Conservation (phyloP, 768 basidiomycete species). For the Tylopilus felleus region DNA sequence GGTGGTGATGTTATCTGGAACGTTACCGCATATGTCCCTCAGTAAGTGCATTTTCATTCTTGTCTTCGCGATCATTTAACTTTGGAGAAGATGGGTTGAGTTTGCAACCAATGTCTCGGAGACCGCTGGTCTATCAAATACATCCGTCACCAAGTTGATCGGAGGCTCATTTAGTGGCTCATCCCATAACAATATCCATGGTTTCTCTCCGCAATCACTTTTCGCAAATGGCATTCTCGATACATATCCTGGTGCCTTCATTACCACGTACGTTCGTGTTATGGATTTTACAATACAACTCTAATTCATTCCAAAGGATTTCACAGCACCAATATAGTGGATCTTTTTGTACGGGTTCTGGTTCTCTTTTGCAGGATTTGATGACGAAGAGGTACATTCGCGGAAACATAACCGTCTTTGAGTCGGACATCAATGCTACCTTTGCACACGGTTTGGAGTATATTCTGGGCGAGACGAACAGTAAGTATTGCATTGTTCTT, state of each 20-base stretch:
- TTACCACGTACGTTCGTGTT: slow-evolving; percentile 45
- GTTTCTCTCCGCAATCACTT: slow-evolving; percentile 61
- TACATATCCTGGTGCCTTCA: slow-evolving; percentile 45
- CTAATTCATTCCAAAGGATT: slow-evolving; percentile 22
- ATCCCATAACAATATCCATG: slow-evolving; percentile 38
- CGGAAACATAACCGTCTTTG: slow-evolving; percentile 51
- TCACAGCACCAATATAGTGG: slow-evolving; percentile 52
- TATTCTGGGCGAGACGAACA: slow-evolving; percentile 63
- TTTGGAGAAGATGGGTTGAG: slow-evolving; percentile 44
- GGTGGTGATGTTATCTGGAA: slow-evolving; percentile 39
- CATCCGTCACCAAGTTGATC: slow-evolving; percentile 44
- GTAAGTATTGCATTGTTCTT: slow-evolving; percentile 36
- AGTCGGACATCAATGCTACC: slow-evolving; percentile 52
- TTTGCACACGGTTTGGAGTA: slow-evolving; percentile 47
- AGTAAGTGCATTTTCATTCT: slow-evolving; percentile 37
- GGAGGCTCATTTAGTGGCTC: slow-evolving; percentile 50
- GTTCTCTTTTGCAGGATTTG: slow-evolving; percentile 54
- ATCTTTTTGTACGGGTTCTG: slow-evolving; percentile 55
- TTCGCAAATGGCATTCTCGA: slow-evolving; percentile 50
- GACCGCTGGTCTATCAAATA: slow-evolving; percentile 36
- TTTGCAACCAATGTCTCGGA: slow-evolving; percentile 49
- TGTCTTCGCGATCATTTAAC: background rate
- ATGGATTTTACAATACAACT: background rate
- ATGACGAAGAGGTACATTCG: slow-evolving; percentile 61
- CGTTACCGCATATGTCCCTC: slow-evolving; percentile 42